phyloP scores from a whole-genome alignment of 2,329 filamentous ascomycete genomes.

The Aspergillus piperis region DNA sequence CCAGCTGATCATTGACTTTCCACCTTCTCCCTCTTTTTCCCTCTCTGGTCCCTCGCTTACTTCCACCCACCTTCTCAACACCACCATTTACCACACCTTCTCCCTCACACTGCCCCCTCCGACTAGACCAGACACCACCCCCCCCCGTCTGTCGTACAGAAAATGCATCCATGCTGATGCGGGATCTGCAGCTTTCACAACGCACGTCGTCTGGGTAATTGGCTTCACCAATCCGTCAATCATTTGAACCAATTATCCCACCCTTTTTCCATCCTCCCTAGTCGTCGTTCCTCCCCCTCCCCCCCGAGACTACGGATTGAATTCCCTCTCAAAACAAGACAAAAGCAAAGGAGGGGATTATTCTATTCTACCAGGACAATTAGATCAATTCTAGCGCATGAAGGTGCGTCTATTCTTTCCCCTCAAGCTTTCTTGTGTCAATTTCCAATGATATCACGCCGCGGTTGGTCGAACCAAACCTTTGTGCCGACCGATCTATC shows the following conservation, averaged over 20 bases:
- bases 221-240: constrained; percentile 13
- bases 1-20: constrained; percentile 9
- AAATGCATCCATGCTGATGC: constrained; percentile 16
- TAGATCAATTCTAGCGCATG: constrained; percentile 23
- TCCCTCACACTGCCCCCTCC: constrained; percentile 9
- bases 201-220: constrained; percentile 13
- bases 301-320: neutral
- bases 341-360: neutral
- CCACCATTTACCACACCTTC: constrained; percentile 4
- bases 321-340: neutral
- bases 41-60: constrained; percentile 12
- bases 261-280: constrained; percentile 4
- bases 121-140: constrained; percentile 10
- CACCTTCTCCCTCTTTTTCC: constrained; percentile 9
- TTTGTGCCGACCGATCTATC: constrained; percentile 13
- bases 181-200: constrained; percentile 18
- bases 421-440: constrained; percentile 6
- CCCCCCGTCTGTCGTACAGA: constrained; percentile 15
- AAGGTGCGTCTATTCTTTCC: constrained; percentile 25
- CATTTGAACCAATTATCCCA: constrained; percentile 9
- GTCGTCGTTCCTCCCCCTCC: neutral
- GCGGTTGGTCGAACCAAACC: constrained; percentile 20
- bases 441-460: constrained; percentile 33
- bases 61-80: constrained; percentile 13
- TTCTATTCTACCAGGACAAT: neutral